Percentiles rank a stretch among this genome's conserved stretches.
Conservation (phyloP, 768 basidiomycete genomes). For the Amanita pallidorosea region DNA sequence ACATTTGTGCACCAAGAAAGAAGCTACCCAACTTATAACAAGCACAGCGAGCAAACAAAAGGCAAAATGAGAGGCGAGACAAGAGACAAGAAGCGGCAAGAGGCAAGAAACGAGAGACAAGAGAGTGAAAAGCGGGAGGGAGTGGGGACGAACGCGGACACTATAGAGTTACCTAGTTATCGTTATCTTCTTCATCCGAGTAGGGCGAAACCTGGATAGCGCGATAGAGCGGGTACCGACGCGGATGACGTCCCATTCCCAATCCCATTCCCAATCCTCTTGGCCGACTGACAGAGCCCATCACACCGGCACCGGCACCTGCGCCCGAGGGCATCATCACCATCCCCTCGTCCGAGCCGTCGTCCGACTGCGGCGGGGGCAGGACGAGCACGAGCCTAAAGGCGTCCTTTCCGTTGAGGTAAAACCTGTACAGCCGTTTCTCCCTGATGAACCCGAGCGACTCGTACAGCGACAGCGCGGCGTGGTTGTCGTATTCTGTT, state of each 20-base stretch:
- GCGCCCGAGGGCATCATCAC: no score
- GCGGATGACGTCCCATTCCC: not conserved
- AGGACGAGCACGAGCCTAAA: constrained; percentile 70
- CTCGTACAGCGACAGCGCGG: constrained; percentile 83
- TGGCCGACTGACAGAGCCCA: no score
- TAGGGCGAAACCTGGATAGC: constrained; percentile 7
- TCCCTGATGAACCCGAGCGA: constrained; percentile 92
- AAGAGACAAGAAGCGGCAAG: no score
- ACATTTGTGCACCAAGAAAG: no score
- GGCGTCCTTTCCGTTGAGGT: constrained; percentile 95
- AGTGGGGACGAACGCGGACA: no score
- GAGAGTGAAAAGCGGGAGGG: no score
- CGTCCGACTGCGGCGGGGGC: constrained; percentile 27
- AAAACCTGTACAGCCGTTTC: constrained; percentile 90
- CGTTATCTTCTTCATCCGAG: constrained; percentile 6
- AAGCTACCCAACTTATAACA: no score
- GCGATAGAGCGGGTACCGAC: constrained; percentile 2
- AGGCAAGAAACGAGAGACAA: no score
- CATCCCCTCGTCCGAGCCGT: constrained; percentile 5
- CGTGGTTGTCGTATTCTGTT: constrained; percentile 88
- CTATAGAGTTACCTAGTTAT: not conserved
- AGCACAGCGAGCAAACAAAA: no score
- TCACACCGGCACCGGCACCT: no score
- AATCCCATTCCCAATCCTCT: no score
- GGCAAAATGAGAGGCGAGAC: no score